Conservation (phyloP, 2,329 filamentous ascomycete genomes). For the Fonsecaea erecta region DNA sequence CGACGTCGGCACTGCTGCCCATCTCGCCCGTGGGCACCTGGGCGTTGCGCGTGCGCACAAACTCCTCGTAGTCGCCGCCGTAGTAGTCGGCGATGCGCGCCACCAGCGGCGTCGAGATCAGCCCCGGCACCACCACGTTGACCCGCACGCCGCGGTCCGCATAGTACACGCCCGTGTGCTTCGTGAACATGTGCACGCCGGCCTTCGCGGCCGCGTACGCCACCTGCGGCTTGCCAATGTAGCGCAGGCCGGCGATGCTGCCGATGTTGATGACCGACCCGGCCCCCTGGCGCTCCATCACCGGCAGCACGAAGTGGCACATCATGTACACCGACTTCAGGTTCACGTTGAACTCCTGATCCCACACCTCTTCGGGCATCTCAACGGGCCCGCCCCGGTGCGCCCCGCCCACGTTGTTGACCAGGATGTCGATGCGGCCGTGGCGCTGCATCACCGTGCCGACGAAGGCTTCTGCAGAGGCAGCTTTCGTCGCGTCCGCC, state of each 20-base stretch:
- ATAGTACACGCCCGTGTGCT: slow-evolving; percentile 55
- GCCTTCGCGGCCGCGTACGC: slow-evolving; percentile 60
- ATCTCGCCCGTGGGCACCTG: slow-evolving; percentile 49
- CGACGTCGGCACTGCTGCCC: slow-evolving; percentile 44
- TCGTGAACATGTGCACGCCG: slow-evolving; percentile 57
- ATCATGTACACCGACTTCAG: slow-evolving; percentile 62
- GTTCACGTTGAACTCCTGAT: slow-evolving; percentile 59
- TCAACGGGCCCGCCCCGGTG: slow-evolving; percentile 57
- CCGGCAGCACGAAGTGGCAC: slow-evolving; percentile 57
- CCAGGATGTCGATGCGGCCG: slow-evolving; percentile 62
- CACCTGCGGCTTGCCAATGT: slow-evolving; percentile 58
- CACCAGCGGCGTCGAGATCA: slow-evolving; percentile 61
- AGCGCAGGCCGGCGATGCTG: slow-evolving; percentile 58
- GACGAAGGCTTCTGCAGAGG: slow-evolving; percentile 56
- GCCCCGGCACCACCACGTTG: slow-evolving; percentile 61
- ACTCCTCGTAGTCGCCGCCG: slow-evolving; percentile 54
- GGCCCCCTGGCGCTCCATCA: slow-evolving; percentile 57
- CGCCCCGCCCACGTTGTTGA: slow-evolving; percentile 62
- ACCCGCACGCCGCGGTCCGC: slow-evolving; percentile 51
- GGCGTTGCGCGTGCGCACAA: slow-evolving; percentile 55
- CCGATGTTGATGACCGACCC: slow-evolving; percentile 55
- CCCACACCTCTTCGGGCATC: slow-evolving; percentile 57
- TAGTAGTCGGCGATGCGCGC: slow-evolving; percentile 51
- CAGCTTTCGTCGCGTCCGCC: neutral
- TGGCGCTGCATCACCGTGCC: slow-evolving; percentile 58